Percentiles rank a stretch among this genome's conserved stretches.
phyloP scores from a whole-genome alignment of 495 filamentous ascomycete genomes.

The Neurospora sp. region DNA sequence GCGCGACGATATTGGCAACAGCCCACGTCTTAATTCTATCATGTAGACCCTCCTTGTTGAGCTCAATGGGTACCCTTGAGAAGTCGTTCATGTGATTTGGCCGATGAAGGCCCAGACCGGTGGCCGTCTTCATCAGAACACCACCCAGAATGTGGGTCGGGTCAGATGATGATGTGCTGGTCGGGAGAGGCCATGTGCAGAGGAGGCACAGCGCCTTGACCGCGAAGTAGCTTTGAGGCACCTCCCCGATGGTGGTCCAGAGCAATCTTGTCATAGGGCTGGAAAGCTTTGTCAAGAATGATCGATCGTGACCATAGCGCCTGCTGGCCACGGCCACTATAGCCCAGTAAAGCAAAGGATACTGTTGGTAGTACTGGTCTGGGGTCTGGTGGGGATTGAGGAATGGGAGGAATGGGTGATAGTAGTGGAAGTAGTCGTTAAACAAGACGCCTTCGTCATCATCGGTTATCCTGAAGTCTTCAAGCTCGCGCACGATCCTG shows the following conservation, averaged over 20 bases:
- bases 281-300: slow-evolving; percentile 58
- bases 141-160: slow-evolving; percentile 86
- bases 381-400: slow-evolving; percentile 60
- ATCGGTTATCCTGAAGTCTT: slow-evolving; percentile 62
- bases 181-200: slow-evolving; percentile 86
- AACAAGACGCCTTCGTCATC: slow-evolving; percentile 69
- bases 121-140: slow-evolving; percentile 87
- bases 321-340: slow-evolving; percentile 75
- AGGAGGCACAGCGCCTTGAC: slow-evolving; percentile 84
- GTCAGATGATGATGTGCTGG: slow-evolving; percentile 75
- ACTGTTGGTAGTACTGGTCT: slow-evolving; percentile 64
- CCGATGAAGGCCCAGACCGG: slow-evolving; percentile 81
- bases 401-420: slow-evolving; percentile 80
- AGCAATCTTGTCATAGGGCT: slow-evolving; percentile 64
- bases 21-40: slow-evolving; percentile 88
- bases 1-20: slow-evolving; percentile 85
- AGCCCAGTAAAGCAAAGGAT: slow-evolving; percentile 76
- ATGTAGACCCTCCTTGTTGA: slow-evolving; percentile 74
- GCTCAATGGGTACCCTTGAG: slow-evolving; percentile 67
- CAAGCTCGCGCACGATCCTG: slow-evolving; percentile 49
- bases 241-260: slow-evolving; percentile 73
- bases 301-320: slow-evolving; percentile 55
- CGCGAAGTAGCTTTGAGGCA: slow-evolving; percentile 80
- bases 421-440: slow-evolving; percentile 67
- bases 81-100: slow-evolving; percentile 89